Evolutionary conservation across 306 rosid genomes (phyloP), one percentile per base, ranked within the genome.

Genomic region (Castanopsis chinensis): DNA sequence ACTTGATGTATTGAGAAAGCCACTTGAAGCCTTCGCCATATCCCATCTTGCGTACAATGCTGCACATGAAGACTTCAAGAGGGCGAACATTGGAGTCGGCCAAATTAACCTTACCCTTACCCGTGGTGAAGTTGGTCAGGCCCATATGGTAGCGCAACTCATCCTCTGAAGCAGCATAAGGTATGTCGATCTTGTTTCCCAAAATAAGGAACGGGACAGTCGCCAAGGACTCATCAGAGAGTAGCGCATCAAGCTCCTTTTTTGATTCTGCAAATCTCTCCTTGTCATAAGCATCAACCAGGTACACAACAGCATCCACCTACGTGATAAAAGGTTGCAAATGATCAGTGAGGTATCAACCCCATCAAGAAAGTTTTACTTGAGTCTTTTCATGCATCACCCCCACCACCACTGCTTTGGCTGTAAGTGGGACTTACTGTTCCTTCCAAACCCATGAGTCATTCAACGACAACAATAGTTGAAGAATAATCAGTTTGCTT

Each of bases 11-110:
- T 82, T 92, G 97, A 76, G 97, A 92, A 61, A 92, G 81, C 97
- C 97, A 92, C 87, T 84, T 83, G 69, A 92, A 92, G 80, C 97
- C 97, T 68, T 92, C 97, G 1, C 97, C 97, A 19, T 92, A 92
- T 4, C 94, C 97, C 97, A 92, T 92, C 85, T 92, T 92, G 78
- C 94, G 94, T 65, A 92, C 94, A 43, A 92, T 92, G 58, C 97
- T 92, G 86, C 97, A 92, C 97, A 92, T 92, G 84, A 90, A 92
- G n/a, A 92, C 94, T 81, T 92, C 94, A 20, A 92, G 73, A 55
- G 94, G 94, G 14, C 97, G 94, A 57, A 92, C 92, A 74, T 82
- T 85, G 63, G 94, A 79, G 81, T 86, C 92, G 0, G 74, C 69
- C 84, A 92, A 78, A 82, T 83, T 86, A 78, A 90, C 90, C 78